Conservation (phyloP, 345 rosid genomes). For the Lepidium sativum region DNA sequence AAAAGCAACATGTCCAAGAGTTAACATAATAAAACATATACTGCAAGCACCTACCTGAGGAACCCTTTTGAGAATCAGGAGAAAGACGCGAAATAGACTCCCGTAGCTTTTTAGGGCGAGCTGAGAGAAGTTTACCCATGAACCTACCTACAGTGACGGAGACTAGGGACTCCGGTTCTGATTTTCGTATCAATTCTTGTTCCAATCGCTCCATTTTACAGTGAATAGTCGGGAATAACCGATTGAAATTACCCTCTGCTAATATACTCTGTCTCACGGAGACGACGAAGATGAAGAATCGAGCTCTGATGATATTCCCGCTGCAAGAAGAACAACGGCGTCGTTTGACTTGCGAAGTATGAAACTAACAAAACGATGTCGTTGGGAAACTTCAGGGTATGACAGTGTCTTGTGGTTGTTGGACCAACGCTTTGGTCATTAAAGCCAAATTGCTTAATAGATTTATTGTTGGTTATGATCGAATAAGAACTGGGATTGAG, state of each 20-base stretch:
- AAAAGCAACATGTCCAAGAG: background rate
- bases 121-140: constrained; percentile 43
- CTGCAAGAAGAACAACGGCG: background rate
- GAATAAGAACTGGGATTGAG: too few relatives aligned
- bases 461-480: too few relatives aligned
- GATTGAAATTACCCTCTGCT: background rate
- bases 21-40: background rate
- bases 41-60: constrained; percentile 32
- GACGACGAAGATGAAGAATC: constrained; percentile 1
- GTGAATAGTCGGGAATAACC: background rate
- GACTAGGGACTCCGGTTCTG: constrained; percentile 48
- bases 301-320: background rate
- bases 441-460: too few relatives aligned
- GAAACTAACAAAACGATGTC: background rate
- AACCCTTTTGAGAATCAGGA: constrained; percentile 32
- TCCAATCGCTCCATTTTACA: constrained; percentile 15
- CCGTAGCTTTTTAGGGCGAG: constrained; percentile 65
- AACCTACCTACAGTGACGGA: constrained; percentile 57
- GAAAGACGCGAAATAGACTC: constrained; percentile 44
- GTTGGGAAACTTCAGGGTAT: background rate
- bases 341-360: background rate
- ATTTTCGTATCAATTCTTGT: constrained; percentile 37
- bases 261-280: too few relatives aligned
- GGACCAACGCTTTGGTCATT: too few relatives aligned
- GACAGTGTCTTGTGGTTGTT: background rate